phyloP scores from a whole-genome alignment of 352 stramenopile species.

The Globisporangium iwayamae region DNA sequence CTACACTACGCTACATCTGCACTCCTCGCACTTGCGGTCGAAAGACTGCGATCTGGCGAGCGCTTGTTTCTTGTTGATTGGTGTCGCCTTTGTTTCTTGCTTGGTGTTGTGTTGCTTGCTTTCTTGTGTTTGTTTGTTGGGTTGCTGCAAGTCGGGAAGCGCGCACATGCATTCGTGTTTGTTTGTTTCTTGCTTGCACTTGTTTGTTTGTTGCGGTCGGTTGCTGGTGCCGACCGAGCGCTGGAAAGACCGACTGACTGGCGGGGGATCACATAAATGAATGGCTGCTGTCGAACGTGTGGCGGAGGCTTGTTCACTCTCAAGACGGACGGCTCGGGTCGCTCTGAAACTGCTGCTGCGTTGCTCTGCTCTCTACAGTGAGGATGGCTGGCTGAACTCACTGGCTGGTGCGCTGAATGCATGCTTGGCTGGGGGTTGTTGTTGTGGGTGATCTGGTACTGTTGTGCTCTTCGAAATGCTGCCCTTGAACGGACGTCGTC shows the following conservation, averaged over 20 bases:
- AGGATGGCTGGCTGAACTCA: not conserved
- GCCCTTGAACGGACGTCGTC: not conserved
- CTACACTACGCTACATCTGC: too few relatives aligned
- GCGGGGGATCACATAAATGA: too few relatives aligned
- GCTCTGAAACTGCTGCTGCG: too few relatives aligned
- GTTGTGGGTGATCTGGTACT: constrained; percentile 1
- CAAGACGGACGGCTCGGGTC: too few relatives aligned
- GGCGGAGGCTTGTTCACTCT: too few relatives aligned
- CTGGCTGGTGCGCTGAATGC: not conserved
- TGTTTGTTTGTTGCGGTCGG: not conserved
- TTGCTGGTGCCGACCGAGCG: not conserved
- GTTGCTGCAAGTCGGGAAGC: too few relatives aligned
- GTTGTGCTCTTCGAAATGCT: constrained; percentile 7
- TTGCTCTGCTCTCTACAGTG: not conserved
- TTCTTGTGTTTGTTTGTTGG: too few relatives aligned
- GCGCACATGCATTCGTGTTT: not conserved
- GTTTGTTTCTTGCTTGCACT: constrained; percentile 2
- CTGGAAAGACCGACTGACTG: too few relatives aligned
- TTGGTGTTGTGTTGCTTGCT: not conserved
- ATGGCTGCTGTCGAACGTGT: not conserved
- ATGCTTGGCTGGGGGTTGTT: not conserved
- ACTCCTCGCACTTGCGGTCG: too few relatives aligned
- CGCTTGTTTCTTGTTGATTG: not conserved
- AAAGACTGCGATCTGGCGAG: not conserved
- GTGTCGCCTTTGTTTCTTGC: not conserved